Evolutionary conservation across 2,329 filamentous ascomycete genomes (phyloP).

Genomic region (Colletotrichum plurivorum): DNA sequence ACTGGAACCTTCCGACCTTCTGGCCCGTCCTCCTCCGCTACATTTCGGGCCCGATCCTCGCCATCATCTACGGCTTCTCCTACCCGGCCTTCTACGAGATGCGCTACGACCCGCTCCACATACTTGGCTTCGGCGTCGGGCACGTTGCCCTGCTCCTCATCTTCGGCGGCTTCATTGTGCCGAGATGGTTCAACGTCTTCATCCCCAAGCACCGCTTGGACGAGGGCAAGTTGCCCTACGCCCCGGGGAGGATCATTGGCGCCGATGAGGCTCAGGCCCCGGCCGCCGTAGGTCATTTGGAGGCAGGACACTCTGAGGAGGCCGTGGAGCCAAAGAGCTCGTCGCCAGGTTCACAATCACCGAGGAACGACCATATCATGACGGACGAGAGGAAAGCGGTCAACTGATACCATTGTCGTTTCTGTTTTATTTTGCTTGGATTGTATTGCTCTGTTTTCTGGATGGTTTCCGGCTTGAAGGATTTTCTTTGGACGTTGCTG

Average conservation of each 20-base stretch:
- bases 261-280: conserved; percentile 40
- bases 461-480: not conserved
- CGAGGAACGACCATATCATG: conserved; percentile 13
- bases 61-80: conserved; percentile 66
- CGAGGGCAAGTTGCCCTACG: conserved; percentile 57
- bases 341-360: conserved; percentile 7
- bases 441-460: not conserved
- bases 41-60: conserved; percentile 62
- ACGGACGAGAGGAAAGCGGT: conserved; percentile 9
- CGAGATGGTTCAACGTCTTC: conserved; percentile 67
- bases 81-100: conserved; percentile 64
- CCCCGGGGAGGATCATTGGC: conserved; percentile 33
- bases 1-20: conserved; percentile 69
- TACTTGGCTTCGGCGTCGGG: conserved; percentile 63
- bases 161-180: conserved; percentile 63
- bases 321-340: conserved; percentile 8
- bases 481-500: not conserved
- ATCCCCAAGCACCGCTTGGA: conserved; percentile 61
- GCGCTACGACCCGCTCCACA: conserved; percentile 64
- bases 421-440: not conserved
- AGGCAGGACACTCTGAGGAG: conserved; percentile 22
- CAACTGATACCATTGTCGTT: not conserved
- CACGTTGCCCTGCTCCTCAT: conserved; percentile 63
- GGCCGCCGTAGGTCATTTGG: conserved; percentile 22
- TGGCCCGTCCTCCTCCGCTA: conserved; percentile 66